Evolutionary conservation across 129 eudicot genomes (phyloP).

Genomic region (Flaveria ramosissima): DNA sequence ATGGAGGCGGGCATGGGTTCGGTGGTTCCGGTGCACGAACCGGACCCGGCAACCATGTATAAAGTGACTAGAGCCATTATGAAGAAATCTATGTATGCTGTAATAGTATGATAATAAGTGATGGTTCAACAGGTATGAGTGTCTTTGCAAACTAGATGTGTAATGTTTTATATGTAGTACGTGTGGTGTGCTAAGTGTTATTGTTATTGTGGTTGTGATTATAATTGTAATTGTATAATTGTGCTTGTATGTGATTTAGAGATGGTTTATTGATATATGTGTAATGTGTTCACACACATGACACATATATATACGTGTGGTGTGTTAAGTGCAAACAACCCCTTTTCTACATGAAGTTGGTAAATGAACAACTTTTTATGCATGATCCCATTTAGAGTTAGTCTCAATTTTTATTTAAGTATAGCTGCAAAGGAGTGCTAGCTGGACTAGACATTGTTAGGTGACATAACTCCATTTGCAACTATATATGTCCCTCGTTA

Average conservation of each 20-base stretch:
- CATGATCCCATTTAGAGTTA: no score
- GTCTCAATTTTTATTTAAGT: no score
- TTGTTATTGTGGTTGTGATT: conserved; percentile 27
- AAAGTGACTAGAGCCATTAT: neutral
- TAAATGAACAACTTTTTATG: no score
- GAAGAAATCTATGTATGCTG: conserved; percentile 8
- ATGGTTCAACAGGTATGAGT: conserved; percentile 22
- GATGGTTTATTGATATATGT: conserved; percentile 20
- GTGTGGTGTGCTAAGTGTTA: conserved; percentile 20
- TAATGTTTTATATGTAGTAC: neutral
- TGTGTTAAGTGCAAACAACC: no score
- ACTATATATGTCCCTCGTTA: no score
- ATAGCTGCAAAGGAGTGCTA: no score
- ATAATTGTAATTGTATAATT: conserved; percentile 19
- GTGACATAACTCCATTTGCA: no score
- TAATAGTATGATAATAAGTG: conserved; percentile 16
- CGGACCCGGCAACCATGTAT: conserved; percentile 26
- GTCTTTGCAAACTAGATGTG: conserved; percentile 21
- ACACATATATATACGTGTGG: no score
- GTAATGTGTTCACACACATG: neutral
- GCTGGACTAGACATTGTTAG: no score
- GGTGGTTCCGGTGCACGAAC: conserved; percentile 30
- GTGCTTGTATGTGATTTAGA: conserved; percentile 20
- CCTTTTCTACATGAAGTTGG: no score
- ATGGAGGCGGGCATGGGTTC: conserved; percentile 56